A percentile compares a stretch with the other conserved stretches of the same genome.
These are phyloP conservation scores for Auriscalpium vulgare DNA, from an alignment of 768 basidiomycete species.

Conservation along the genomic window DNA sequence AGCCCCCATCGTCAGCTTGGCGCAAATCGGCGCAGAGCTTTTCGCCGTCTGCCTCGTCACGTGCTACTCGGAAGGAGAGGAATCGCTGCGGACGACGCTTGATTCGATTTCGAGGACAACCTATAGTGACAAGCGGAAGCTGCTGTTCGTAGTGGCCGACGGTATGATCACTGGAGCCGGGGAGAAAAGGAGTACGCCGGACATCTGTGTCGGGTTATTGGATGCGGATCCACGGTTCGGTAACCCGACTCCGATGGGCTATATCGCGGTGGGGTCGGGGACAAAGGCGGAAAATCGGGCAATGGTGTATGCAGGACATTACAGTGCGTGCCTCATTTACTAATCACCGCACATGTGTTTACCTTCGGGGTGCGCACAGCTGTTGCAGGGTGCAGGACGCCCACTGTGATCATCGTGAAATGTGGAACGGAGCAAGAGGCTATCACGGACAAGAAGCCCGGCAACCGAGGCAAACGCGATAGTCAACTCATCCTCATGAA, in stretches of 20 bases:
- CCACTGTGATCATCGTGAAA: conserved; percentile 91
- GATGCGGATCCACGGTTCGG: conserved; percentile 95
- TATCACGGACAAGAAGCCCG: conserved; percentile 81
- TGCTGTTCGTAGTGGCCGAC: conserved; percentile 91
- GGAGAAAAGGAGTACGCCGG: conserved; percentile 92
- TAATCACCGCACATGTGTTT: background rate
- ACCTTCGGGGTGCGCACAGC: conserved; percentile 32
- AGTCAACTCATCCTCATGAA: conserved; percentile 99
- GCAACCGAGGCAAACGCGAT: conserved; percentile 97
- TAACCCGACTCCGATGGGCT: conserved; percentile 91
- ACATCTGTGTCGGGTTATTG: conserved; percentile 86
- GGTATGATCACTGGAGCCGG: conserved; percentile 99
- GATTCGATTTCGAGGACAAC: conserved; percentile 88
- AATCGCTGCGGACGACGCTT: conserved; percentile 82
- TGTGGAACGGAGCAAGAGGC: conserved; percentile 90
- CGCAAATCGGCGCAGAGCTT: conserved; percentile 90
- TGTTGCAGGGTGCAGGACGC: conserved; percentile 83
- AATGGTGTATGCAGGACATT: conserved; percentile 99
- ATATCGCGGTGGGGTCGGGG: conserved; percentile 84
- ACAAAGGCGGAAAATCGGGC: conserved; percentile 87
- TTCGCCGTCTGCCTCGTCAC: conserved; percentile 95
- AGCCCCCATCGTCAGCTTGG: conserved; percentile 68
- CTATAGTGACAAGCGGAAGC: conserved; percentile 88
- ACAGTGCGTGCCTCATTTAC: conserved; percentile 53
- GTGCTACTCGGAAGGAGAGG: conserved; percentile 96